phyloP scores from a whole-genome alignment of 2,329 filamentous ascomycete genomes.

The Paraphaeosphaeria minitans region DNA sequence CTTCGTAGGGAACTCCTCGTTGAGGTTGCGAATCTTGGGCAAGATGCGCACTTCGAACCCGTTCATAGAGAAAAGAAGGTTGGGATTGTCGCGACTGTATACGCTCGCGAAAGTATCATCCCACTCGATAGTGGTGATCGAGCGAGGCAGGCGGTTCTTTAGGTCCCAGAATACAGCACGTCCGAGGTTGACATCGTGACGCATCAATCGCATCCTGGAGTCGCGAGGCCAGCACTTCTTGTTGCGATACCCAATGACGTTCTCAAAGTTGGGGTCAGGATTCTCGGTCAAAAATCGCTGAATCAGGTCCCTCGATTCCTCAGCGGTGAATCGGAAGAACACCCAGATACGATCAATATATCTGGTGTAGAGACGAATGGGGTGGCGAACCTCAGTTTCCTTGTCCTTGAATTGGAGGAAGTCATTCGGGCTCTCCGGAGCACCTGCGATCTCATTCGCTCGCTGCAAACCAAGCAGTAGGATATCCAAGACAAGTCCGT shows the following conservation, averaged over 20 bases:
- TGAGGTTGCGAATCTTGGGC: constrained; percentile 92
- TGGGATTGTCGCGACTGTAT: constrained; percentile 97
- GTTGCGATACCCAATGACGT: constrained; percentile 98
- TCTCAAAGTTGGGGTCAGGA: constrained; percentile 98
- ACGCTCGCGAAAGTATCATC: constrained; percentile 98
- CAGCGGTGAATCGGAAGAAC: constrained; percentile 89
- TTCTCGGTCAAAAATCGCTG: constrained; percentile 98
- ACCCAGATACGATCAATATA: constrained; percentile 99
- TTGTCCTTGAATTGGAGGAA: constrained; percentile 96
- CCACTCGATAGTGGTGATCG: constrained; percentile 97
- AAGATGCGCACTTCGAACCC: constrained; percentile 97
- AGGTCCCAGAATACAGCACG: constrained; percentile 98
- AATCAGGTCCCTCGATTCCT: constrained; percentile 94
- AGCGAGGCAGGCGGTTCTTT: constrained; percentile 93
- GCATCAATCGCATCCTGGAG: constrained; percentile 96
- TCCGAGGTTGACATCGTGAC: constrained; percentile 96
- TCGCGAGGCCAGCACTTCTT: constrained; percentile 99
- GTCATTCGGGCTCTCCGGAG: constrained; percentile 91
- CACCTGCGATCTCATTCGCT: constrained; percentile 96
- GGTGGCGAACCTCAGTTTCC: constrained; percentile 89
- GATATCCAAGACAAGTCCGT: constrained; percentile 92
- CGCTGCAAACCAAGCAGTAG: constrained; percentile 90
- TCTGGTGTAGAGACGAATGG: constrained; percentile 94
- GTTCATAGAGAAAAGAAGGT: constrained; percentile 95
- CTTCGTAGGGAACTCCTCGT: constrained; percentile 96